phyloP scores from a whole-genome alignment of 768 basidiomycete species.

The Boletus pseudopeckii region DNA sequence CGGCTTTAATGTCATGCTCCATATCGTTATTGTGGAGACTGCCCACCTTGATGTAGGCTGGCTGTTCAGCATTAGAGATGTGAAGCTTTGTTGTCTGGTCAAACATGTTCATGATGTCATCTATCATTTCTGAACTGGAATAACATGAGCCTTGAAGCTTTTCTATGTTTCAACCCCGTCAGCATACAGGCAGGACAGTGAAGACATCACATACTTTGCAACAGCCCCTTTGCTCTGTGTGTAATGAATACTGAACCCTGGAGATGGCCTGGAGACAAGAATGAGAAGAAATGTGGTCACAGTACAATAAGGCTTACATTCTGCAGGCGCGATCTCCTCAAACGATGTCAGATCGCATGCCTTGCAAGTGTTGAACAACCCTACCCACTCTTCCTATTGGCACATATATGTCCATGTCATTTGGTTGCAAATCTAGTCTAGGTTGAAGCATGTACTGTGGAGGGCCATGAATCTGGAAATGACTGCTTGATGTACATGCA shows the following conservation, averaged over 20 bases:
- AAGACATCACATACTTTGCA: conserved; percentile 28
- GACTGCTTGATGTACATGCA: no score
- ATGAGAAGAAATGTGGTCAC: background rate
- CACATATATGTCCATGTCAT: no score
- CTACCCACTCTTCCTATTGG: no score
- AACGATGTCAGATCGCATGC: conserved; percentile 32
- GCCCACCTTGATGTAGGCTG: conserved; percentile 39
- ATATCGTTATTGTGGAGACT: conserved; percentile 32
- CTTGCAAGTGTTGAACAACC: no score
- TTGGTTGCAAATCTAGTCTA: no score
- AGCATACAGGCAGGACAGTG: background rate
- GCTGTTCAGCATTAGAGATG: conserved; percentile 32
- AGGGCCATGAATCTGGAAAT: no score
- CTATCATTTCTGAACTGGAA: conserved; percentile 28
- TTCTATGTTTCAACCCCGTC: conserved; percentile 12
- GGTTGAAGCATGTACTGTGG: no score
- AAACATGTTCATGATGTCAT: conserved; percentile 31
- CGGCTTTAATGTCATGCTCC: conserved; percentile 28
- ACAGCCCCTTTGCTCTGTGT: conserved; percentile 24
- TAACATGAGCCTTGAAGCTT: conserved; percentile 28
- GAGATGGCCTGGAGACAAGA: conserved; percentile 29
- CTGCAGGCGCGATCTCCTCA: conserved; percentile 34
- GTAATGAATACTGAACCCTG: conserved; percentile 39
- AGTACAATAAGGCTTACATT: conserved; percentile 20
- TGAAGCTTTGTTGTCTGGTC: conserved; percentile 37